A percentile compares a stretch with the other conserved stretches of the same genome.
Conservation (phyloP, 805 yeast genomes). For the Ogataea pini region DNA sequence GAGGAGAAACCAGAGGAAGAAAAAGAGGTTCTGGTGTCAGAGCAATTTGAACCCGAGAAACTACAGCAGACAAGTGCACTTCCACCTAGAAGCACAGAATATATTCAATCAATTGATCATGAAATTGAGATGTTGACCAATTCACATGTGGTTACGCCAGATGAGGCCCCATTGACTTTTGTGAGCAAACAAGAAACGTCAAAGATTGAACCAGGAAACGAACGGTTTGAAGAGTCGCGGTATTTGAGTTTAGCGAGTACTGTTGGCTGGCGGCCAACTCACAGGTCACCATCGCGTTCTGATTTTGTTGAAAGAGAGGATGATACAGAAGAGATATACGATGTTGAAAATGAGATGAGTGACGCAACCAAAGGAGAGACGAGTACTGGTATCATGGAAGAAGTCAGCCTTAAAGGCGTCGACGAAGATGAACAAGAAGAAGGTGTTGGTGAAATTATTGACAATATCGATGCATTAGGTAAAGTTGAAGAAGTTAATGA, state of each 20-base stretch:
- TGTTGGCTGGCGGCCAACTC: constrained; percentile 11
- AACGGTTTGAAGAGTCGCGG: constrained; percentile 9
- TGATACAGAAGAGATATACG: neutral
- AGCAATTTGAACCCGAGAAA: too few species aligned
- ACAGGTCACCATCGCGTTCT: neutral
- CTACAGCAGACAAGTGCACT: too few species aligned
- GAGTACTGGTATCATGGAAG: too few species aligned
- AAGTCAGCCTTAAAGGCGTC: neutral
- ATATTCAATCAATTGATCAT: constrained; percentile 7
- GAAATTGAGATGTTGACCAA: constrained; percentile 11
- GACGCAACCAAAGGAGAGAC: too few species aligned
- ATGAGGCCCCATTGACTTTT: neutral
- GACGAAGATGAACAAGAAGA: neutral
- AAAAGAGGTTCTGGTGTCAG: neutral
- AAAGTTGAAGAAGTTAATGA: too few species aligned
- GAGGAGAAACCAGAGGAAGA: neutral
- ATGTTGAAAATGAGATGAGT: neutral
- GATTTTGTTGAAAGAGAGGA: neutral
- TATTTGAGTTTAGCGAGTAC: constrained; percentile 10
- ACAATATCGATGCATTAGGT: too few species aligned
- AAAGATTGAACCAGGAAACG: neutral
- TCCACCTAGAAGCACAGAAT: neutral
- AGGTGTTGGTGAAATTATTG: too few species aligned
- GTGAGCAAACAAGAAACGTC: neutral
- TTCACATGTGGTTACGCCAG: neutral